Conservation (phyloP, 2,329 filamentous ascomycete genomes). For the Fusarium sp. region DNA sequence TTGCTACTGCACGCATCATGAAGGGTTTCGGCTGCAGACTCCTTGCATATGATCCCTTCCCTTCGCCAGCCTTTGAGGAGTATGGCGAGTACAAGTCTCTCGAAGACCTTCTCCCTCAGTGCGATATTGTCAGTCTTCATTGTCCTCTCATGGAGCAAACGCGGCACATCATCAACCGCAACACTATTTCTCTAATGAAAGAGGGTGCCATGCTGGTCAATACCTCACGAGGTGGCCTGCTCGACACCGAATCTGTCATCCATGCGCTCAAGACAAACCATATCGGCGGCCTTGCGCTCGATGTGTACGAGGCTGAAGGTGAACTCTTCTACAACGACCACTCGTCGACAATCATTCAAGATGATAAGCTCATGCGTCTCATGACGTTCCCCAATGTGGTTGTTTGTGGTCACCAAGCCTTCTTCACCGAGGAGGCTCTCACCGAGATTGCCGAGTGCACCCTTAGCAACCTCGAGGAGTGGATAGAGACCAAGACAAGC, state of each 20-base stretch:
- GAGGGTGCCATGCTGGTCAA: conserved; percentile 71
- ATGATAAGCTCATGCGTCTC: conserved; percentile 72
- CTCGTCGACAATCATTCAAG: conserved; percentile 71
- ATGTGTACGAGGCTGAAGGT: conserved; percentile 76
- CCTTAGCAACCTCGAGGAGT: conserved; percentile 64
- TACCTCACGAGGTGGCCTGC: conserved; percentile 73
- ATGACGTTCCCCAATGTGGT: conserved; percentile 76
- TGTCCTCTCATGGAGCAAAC: conserved; percentile 72
- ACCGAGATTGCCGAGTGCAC: conserved; percentile 71
- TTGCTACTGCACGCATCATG: conserved; percentile 70
- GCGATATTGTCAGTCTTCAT: conserved; percentile 73
- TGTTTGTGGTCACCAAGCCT: conserved; percentile 75
- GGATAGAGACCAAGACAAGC: conserved; percentile 47
- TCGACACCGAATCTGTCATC: conserved; percentile 70
- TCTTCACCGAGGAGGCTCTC: conserved; percentile 74
- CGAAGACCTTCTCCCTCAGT: conserved; percentile 62
- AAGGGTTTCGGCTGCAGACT: conserved; percentile 72
- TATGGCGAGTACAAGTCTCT: conserved; percentile 65
- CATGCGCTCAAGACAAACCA: conserved; percentile 68
- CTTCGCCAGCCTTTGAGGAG: conserved; percentile 58
- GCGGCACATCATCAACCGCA: conserved; percentile 67
- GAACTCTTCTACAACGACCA: conserved; percentile 73
- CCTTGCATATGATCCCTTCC: conserved; percentile 69
- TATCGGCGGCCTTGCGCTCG: conserved; percentile 71
- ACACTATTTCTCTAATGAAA: conserved; percentile 66